Base-by-base conservation (phyloP, 1,284 basidiomycete genomes). In the Cutaneotrichosporon dermatis region DNA sequence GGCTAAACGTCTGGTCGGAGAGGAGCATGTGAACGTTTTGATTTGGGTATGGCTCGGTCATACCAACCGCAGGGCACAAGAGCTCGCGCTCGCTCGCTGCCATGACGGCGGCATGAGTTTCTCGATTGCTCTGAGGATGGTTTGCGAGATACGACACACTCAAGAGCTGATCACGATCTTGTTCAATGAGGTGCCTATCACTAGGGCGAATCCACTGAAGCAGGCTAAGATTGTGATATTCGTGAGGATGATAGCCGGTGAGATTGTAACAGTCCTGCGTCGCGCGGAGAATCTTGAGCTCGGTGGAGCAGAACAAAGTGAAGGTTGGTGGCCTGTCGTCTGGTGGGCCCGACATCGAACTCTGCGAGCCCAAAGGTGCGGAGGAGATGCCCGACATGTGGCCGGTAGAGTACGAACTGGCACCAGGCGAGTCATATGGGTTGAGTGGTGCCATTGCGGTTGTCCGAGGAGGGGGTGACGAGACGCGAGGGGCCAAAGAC, bases 1-100 rank as follows among this genome's bases (percentile, higher is more conserved):
- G 58, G 16, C 56, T 59, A 52, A 63, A 75, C 3, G 53, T 50
- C 15, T 59, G 56, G 45, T 75, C 73, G 0, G 70, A 56, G 7
- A 70, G 67, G 16, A 71, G 57, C 2, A 76, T 61, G 11, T 69
- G 61, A 3, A 72, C 70, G 54, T 73, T 74, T 51, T 72, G 69
- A 51, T 76, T 70, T n/a, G 75, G 75, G 53, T 75, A 76, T 12
- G 70, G 70, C 49, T 75, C 71, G 15, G 63, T 53, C 74, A 75
- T 75, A 6, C 75, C 75, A 25, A 68, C 66, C 8, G 74, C 75
- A 1, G 75, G 75, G 0, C 70, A 71, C 10, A 70, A 40, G 5
- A 76, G 63, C 46, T 75, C 73, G 35, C 66, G 59, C 43, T 74
- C 71, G 42, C 55, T 63, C 13, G 65, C 55, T 12, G 66, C 63